These are phyloP conservation scores for Fusarium acutatum DNA, from an alignment of 2,329 filamentous ascomycete genomes.

Conservation along the genomic window DNA sequence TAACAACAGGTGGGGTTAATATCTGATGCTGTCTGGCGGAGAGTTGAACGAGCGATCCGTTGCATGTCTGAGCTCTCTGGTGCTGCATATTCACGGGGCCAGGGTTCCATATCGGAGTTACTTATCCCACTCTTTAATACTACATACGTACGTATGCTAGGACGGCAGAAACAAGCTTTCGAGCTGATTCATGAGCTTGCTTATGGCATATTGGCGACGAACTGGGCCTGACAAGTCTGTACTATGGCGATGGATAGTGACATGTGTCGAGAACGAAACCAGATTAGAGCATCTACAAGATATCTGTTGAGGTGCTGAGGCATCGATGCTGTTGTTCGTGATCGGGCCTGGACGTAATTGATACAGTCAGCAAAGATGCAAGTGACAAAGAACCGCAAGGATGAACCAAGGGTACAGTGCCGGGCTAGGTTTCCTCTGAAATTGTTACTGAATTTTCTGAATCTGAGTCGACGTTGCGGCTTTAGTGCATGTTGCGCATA, in stretches of 20 bases:
- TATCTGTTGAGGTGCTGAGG: neutral
- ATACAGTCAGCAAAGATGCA: conserved; percentile 12
- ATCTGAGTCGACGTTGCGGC: conserved; percentile 56
- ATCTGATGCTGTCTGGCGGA: conserved; percentile 26
- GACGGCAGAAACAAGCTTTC: neutral
- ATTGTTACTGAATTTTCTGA: conserved; percentile 52
- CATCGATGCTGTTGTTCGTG: neutral
- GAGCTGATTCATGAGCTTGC: neutral
- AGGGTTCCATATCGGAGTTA: conserved; percentile 26
- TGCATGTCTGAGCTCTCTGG: conserved; percentile 39
- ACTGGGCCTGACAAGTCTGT: neutral
- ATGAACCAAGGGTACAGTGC: conserved; percentile 18
- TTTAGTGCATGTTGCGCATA: conserved; percentile 64
- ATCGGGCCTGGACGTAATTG: conserved; percentile 7
- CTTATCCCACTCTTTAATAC: conserved; percentile 10
- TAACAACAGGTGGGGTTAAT: conserved; percentile 30
- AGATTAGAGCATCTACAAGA: neutral
- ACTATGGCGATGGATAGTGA: neutral
- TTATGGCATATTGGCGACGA: neutral
- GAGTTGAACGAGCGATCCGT: conserved; percentile 37
- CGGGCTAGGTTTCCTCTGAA: conserved; percentile 47
- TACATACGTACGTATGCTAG: neutral
- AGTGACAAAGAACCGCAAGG: conserved; percentile 21
- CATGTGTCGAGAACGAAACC: neutral
- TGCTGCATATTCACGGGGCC: conserved; percentile 34